Conservation (phyloP, 345 rosid genomes). For the Hypericum perforatum region DNA sequence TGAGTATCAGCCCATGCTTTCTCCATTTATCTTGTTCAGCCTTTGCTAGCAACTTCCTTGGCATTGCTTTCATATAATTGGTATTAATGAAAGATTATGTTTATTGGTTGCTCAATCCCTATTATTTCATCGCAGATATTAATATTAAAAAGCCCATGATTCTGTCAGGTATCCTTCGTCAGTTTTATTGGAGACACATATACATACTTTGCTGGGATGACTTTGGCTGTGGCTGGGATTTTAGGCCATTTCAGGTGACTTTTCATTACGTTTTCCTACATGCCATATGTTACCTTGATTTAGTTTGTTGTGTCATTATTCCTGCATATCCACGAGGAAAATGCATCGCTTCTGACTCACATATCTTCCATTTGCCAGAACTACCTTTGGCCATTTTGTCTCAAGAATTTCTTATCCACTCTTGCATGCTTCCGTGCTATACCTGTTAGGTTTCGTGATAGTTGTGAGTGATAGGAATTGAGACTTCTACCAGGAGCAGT, state of each 20-base stretch:
- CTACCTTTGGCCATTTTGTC: too few species aligned
- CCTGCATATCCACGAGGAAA: too few species aligned
- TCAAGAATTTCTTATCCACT: too few species aligned
- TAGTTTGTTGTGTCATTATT: too few species aligned
- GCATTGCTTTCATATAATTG: constrained; percentile 83
- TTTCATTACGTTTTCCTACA: neutral
- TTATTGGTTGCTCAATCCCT: neutral
- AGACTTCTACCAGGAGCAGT: too few species aligned
- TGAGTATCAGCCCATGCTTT: constrained; percentile 88
- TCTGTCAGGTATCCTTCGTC: constrained; percentile 83
- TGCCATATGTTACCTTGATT: too few species aligned
- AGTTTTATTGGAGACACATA: constrained; percentile 96
- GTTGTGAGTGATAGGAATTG: too few species aligned
- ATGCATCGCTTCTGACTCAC: too few species aligned
- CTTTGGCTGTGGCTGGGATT: constrained; percentile 95
- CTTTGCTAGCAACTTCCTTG: constrained; percentile 82
- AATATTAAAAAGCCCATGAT: constrained; percentile 11
- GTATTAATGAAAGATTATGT: constrained; percentile 23
- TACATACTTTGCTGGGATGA: constrained; percentile 96
- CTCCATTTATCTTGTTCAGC: constrained; percentile 91
- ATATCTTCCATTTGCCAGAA: too few species aligned
- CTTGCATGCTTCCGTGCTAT: too few species aligned
- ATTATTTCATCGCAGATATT: constrained; percentile 2
- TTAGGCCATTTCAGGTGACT: constrained; percentile 83
- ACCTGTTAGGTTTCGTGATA: too few species aligned